A percentile compares a stretch with the other conserved stretches of the same genome.
These are phyloP conservation scores for Plasmodium gaboni DNA, from an alignment of 169 alveolate species.

Conservation along the genomic window DNA sequence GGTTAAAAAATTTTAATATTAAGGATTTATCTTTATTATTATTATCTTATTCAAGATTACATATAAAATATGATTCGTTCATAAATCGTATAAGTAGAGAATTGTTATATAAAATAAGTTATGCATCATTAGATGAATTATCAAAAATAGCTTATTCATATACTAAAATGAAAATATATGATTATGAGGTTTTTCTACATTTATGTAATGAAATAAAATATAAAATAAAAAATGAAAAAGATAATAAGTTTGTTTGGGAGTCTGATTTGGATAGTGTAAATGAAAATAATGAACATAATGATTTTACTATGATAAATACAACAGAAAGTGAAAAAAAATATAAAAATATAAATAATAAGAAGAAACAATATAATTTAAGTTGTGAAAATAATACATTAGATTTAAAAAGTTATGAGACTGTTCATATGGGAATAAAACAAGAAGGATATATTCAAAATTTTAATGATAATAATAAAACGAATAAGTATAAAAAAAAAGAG, in stretches of 20 bases:
- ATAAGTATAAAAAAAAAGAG: not conserved
- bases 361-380: not conserved
- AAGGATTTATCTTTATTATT: conserved; percentile 62
- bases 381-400: not conserved
- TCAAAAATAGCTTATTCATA: conserved; percentile 69
- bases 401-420: not conserved
- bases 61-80: conserved; percentile 48
- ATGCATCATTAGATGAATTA: conserved; percentile 41
- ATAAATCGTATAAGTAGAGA: conserved; percentile 73
- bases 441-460: not conserved
- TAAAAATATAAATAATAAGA: not conserved
- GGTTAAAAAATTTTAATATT: conserved; percentile 75
- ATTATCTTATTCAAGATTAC: conserved; percentile 66
- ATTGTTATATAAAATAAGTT: conserved; percentile 73
- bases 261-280: not conserved
- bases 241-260: not conserved
- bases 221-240: conserved; percentile 21
- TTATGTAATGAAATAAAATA: conserved; percentile 67
- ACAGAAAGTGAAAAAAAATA: not conserved
- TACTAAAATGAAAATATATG: conserved; percentile 73
- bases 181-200: conserved; percentile 76
- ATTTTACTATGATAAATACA: too few relatives aligned
- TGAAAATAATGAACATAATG: not conserved
- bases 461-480: not conserved
- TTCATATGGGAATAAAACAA: not conserved